phyloP scores from a whole-genome alignment of 495 filamentous ascomycete genomes.

The Wilcoxina mikolae region DNA sequence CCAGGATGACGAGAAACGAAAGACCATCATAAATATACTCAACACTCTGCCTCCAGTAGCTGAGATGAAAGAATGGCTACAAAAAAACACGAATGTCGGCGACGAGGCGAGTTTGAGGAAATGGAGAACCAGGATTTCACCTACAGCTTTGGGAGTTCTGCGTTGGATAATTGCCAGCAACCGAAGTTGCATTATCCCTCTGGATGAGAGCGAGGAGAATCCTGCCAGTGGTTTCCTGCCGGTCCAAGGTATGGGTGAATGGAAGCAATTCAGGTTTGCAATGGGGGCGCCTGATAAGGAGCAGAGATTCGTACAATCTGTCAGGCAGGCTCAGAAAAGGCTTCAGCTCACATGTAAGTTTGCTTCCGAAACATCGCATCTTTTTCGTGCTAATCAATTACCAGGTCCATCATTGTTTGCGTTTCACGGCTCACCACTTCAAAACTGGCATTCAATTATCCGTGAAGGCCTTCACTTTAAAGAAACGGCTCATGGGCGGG shows the following conservation, averaged over 20 bases:
- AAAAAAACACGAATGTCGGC: conserved; percentile 25
- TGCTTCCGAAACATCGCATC: no score
- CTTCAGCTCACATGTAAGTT: conserved; percentile 29
- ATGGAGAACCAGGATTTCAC: conserved; percentile 51
- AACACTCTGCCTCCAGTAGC: conserved; percentile 52
- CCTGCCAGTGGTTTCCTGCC: conserved; percentile 33
- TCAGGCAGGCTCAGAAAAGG: conserved; percentile 36
- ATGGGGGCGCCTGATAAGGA: conserved; percentile 90
- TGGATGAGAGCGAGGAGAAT: conserved; percentile 34
- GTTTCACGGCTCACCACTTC: conserved; percentile 63
- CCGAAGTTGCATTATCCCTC: conserved; percentile 67
- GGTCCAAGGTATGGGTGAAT: conserved; percentile 50
- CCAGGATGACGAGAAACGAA: conserved; percentile 34
- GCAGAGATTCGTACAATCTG: conserved; percentile 53
- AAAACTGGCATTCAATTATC: conserved; percentile 86
- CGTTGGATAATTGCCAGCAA: conserved; percentile 90
- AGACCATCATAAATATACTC: conserved; percentile 44
- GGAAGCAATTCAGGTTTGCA: conserved; percentile 70
- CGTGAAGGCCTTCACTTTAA: conserved; percentile 67
- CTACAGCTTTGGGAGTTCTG: conserved; percentile 52
- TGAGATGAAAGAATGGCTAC: conserved; percentile 48
- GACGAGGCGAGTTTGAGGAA: conserved; percentile 35
- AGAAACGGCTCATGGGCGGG: conserved; percentile 45
- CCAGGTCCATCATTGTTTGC: conserved; percentile 59
- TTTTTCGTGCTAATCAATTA: conserved; percentile 4